These are phyloP conservation scores for Microascus cirrosus DNA, from an alignment of 2,329 filamentous ascomycete species.

Conservation along the genomic window DNA sequence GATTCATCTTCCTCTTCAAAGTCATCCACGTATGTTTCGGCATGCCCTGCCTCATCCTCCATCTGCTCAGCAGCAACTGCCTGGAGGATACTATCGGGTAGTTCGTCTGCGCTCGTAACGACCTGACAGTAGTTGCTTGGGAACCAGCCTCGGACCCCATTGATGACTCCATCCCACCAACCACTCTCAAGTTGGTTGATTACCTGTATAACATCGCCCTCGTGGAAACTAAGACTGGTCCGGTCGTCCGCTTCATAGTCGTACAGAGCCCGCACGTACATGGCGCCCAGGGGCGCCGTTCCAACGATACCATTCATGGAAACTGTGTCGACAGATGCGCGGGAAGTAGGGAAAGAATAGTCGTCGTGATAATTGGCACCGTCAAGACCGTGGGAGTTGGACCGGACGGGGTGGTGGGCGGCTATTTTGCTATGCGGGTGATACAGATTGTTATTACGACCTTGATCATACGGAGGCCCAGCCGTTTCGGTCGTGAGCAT, in stretches of 20 bases:
- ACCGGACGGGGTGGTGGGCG: slow-evolving; percentile 12
- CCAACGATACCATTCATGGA: slow-evolving; percentile 52
- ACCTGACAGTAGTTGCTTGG: slow-evolving; percentile 97
- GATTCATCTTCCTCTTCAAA: slow-evolving; percentile 58
- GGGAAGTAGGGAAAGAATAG: slow-evolving; percentile 11
- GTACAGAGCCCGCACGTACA: slow-evolving; percentile 93
- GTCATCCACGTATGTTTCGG: slow-evolving; percentile 57
- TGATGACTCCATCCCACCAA: slow-evolving; percentile 99
- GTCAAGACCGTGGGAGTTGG: slow-evolving; percentile 7
- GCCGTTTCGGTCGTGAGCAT: slow-evolving; percentile 44
- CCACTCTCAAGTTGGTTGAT: slow-evolving; percentile 96
- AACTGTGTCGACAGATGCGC: slow-evolving; percentile 13
- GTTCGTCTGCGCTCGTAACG: slow-evolving; percentile 65
- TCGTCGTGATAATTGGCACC: slow-evolving; percentile 8
- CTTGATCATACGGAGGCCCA: slow-evolving; percentile 31
- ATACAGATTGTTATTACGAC: slow-evolving; percentile 25
- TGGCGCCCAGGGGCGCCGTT: slow-evolving; percentile 50
- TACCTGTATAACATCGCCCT: slow-evolving; percentile 96
- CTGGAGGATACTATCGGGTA: slow-evolving; percentile 46
- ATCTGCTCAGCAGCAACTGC: slow-evolving; percentile 3
- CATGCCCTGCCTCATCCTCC: slow-evolving; percentile 53
- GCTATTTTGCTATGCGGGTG: slow-evolving; percentile 17
- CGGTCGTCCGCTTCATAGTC: slow-evolving; percentile 97
- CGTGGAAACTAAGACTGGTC: slow-evolving; percentile 91
- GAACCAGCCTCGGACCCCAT: slow-evolving; percentile 95